Percentiles rank a stretch among this genome's conserved stretches.
Conservation (phyloP, 192 early-diverging fungal species). For the Umbelopsis vinacea region DNA sequence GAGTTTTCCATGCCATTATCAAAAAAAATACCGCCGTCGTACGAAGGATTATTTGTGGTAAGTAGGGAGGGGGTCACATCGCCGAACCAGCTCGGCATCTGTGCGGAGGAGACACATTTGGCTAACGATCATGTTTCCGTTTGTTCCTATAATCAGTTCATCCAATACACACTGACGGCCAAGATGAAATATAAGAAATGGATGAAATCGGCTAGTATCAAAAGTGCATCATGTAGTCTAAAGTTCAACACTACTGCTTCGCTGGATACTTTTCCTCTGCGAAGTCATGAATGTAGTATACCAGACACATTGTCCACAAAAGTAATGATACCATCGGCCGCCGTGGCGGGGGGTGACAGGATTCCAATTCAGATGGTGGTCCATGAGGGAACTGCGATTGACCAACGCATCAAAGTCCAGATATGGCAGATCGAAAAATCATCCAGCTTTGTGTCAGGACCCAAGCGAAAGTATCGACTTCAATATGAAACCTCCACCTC, state of each 20-base stretch:
- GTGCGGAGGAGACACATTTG: neutral
- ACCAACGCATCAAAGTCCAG: neutral
- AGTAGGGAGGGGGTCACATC: neutral
- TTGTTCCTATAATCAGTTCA: neutral
- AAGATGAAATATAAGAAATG: conserved; percentile 5
- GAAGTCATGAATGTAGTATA: neutral
- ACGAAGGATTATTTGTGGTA: conserved; percentile 21
- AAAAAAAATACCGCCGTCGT: conserved; percentile 15
- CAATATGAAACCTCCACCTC: neutral
- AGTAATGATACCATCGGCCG: neutral
- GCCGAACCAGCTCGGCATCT: neutral
- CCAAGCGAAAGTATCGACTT: conserved; percentile 4
- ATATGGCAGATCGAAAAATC: conserved; percentile 15
- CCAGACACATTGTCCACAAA: neutral
- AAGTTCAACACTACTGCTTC: neutral
- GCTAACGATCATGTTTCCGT: neutral
- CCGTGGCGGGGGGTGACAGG: neutral
- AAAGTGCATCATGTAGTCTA: neutral
- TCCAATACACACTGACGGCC: neutral
- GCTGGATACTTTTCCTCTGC: neutral
- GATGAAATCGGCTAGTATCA: conserved; percentile 1
- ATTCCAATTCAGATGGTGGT: neutral
- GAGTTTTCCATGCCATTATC: conserved; percentile 9
- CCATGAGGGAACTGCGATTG: neutral
- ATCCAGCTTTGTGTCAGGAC: neutral